Evolutionary conservation across 257 asterid species (phyloP).

Genomic region (Solanum tarijense): DNA sequence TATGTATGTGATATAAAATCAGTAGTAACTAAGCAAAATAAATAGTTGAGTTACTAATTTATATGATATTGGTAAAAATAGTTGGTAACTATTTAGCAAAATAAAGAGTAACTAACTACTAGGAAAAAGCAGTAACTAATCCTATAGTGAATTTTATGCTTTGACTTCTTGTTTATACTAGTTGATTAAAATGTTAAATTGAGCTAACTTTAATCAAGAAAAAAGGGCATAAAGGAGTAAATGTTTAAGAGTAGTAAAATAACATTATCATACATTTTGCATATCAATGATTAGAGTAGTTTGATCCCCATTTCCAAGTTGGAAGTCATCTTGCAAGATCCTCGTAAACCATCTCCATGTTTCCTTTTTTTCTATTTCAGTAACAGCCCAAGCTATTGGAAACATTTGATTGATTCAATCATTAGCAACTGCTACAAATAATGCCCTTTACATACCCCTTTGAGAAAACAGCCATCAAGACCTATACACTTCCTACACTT

Average conservation of each 20-base stretch:
- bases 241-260: too few relatives aligned
- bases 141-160: too few relatives aligned
- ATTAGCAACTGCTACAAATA: neutral
- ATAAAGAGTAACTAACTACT: too few relatives aligned
- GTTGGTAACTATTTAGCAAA: too few relatives aligned
- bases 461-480: neutral
- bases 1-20: neutral
- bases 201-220: too few relatives aligned
- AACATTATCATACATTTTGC: neutral
- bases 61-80: too few relatives aligned
- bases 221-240: too few relatives aligned
- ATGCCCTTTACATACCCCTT: neutral
- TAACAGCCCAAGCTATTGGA: neutral
- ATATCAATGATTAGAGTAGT: neutral
- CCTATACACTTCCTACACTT: neutral
- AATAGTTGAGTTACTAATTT: too few relatives aligned
- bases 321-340: neutral
- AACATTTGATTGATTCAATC: neutral
- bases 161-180: too few relatives aligned
- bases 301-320: neutral
- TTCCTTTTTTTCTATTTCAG: neutral
- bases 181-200: too few relatives aligned
- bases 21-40: too few relatives aligned
- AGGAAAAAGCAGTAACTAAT: too few relatives aligned
- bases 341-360: neutral